These are phyloP conservation scores for Boletus huronensis DNA, from an alignment of 768 basidiomycete species.

Conservation along the genomic window DNA sequence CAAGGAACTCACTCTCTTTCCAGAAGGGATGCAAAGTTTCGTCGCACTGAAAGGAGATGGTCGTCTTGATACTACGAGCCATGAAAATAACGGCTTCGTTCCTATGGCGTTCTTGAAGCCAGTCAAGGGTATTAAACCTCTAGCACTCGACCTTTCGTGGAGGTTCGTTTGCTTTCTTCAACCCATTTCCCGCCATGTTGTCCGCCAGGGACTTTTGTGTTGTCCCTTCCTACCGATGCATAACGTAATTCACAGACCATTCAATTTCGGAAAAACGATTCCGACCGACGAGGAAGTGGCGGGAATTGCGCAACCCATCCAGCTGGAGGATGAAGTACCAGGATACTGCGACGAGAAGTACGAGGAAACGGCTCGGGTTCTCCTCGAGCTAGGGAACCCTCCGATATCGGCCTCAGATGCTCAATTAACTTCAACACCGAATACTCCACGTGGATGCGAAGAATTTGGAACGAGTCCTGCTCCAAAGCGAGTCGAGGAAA, in stretches of 20 bases:
- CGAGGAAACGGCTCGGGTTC: slow-evolving; percentile 1
- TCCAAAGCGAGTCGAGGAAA: slow-evolving; percentile 13
- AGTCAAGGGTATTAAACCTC: slow-evolving; percentile 54
- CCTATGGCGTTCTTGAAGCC: slow-evolving; percentile 40
- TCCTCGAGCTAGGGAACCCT: slow-evolving; percentile 10
- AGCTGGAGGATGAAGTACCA: slow-evolving; percentile 8
- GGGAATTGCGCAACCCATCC: slow-evolving; percentile 15
- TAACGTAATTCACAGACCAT: slow-evolving; percentile 37
- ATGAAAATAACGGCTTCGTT: slow-evolving; percentile 1
- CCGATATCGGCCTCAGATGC: slow-evolving; percentile 10
- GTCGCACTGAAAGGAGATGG: slow-evolving; percentile 22
- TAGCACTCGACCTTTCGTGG: slow-evolving; percentile 65
- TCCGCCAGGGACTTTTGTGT: background rate
- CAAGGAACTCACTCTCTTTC: slow-evolving; percentile 33
- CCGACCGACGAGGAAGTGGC: slow-evolving; percentile 34
- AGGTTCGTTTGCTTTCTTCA: slow-evolving; percentile 40
- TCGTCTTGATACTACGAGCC: background rate
- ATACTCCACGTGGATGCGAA: slow-evolving; percentile 18
- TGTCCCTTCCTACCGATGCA: background rate
- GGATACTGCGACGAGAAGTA: slow-evolving; percentile 16
- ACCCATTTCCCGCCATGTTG: background rate
- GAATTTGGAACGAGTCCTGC: slow-evolving; percentile 26
- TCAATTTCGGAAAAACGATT: slow-evolving; percentile 38
- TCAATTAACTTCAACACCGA: slow-evolving; percentile 2
- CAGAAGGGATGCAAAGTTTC: slow-evolving; percentile 28